Evolutionary conservation across 1,284 basidiomycete species (phyloP).

Genomic region (Pterula multifida): DNA sequence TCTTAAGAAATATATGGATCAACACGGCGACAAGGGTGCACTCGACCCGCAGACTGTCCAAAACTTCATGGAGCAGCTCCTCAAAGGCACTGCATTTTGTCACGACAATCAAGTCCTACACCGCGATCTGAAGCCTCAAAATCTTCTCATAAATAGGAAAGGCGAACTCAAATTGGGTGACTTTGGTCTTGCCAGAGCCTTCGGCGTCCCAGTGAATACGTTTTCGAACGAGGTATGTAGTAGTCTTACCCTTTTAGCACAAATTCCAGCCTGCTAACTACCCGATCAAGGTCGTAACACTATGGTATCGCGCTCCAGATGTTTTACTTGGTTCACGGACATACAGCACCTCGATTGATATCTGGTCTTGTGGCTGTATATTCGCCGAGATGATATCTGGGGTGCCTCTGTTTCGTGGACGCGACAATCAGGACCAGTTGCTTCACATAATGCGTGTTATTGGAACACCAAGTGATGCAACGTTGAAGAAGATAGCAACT

Average conservation of each 20-base stretch:
- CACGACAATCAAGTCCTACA: constrained; percentile 98
- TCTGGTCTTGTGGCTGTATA: constrained; percentile 99
- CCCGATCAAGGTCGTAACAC: constrained; percentile 75
- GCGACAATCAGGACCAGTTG: constrained; percentile 97
- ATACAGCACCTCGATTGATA: constrained; percentile 97
- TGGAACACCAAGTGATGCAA: constrained; percentile 88
- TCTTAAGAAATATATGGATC: constrained; percentile 99
- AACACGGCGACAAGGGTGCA: constrained; percentile 91
- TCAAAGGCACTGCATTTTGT: constrained; percentile 97
- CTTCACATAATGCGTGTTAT: constrained; percentile 96
- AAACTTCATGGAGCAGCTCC: constrained; percentile 94
- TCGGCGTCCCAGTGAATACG: constrained; percentile 92
- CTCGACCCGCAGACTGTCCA: constrained; percentile 90
- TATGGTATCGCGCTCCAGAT: constrained; percentile 99
- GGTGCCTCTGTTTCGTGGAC: constrained; percentile 91
- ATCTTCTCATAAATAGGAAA: constrained; percentile 92
- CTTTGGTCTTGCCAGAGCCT: constrained; percentile 90
- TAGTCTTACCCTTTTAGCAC: not conserved
- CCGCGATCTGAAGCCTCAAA: constrained; percentile 96
- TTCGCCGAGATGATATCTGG: constrained; percentile 99
- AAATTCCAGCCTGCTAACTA: constrained; percentile 2
- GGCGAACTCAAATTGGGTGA: constrained; percentile 97
- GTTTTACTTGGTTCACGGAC: constrained; percentile 95
- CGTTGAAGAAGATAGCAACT: constrained; percentile 80
- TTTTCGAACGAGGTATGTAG: constrained; percentile 82